phyloP scores from a whole-genome alignment of 2,329 filamentous ascomycete species.

The Clonostachys sp. region DNA sequence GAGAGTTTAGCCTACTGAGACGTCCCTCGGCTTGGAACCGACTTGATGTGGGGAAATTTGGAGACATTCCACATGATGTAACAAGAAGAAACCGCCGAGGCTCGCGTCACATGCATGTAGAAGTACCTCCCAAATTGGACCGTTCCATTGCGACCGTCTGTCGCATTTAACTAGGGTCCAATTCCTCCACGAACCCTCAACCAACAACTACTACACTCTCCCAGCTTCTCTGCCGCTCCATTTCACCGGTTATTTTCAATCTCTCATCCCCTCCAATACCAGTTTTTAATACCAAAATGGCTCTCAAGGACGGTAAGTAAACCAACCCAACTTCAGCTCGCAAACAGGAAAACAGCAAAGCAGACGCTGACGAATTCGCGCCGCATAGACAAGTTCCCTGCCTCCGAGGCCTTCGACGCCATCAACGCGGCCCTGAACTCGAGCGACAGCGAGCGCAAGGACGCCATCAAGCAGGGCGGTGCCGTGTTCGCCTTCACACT shows the following conservation, averaged over 20 bases:
- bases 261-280: too few species aligned
- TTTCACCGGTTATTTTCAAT: too few species aligned
- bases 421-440: slow-evolving; percentile 70
- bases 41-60: not conserved
- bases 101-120: slow-evolving; percentile 20
- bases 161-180: not conserved
- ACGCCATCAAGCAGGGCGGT: slow-evolving; percentile 83
- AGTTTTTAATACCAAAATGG: slow-evolving; percentile 44
- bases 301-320: slow-evolving; percentile 64
- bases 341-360: not conserved
- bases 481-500: slow-evolving; percentile 88
- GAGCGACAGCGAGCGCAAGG: slow-evolving; percentile 71
- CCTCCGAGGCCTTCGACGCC: slow-evolving; percentile 85
- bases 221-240: too few species aligned
- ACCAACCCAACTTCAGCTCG: not conserved
- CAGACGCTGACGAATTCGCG: not conserved
- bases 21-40: too few species aligned
- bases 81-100: slow-evolving; percentile 14
- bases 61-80: slow-evolving; percentile 1
- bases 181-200: not conserved
- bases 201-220: too few species aligned
- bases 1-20: too few species aligned
- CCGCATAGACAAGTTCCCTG: slow-evolving; percentile 70
- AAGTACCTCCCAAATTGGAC: too few species aligned
- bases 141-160: too few species aligned